Conservation (phyloP, 2,329 filamentous ascomycete genomes). For the Lachnellula hyalina region DNA sequence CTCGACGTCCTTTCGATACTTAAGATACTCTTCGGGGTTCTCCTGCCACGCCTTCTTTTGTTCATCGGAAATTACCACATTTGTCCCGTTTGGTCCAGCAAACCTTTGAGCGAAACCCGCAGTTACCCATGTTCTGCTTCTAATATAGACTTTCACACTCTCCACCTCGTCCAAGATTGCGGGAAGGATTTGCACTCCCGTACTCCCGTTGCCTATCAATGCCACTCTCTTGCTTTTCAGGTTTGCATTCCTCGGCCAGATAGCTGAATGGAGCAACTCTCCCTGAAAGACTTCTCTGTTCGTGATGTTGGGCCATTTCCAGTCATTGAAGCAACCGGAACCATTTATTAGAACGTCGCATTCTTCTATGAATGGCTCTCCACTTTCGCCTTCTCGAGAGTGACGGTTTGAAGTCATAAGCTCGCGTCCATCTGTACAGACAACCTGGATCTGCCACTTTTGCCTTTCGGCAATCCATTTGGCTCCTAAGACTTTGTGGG, state of each 20-base stretch:
- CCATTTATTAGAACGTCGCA: slow-evolving; percentile 58
- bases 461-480: slow-evolving; percentile 47
- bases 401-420: too few species aligned
- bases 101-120: slow-evolving; percentile 41
- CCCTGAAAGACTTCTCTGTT: slow-evolving; percentile 29
- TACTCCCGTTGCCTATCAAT: slow-evolving; percentile 47
- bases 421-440: too few species aligned
- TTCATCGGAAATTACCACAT: slow-evolving; percentile 32
- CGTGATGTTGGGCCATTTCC: slow-evolving; percentile 55
- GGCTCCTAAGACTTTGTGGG: slow-evolving; percentile 49
- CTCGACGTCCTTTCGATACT: slow-evolving; percentile 40
- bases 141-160: slow-evolving; percentile 32
- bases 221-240: slow-evolving; percentile 42
- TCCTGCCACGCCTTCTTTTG: slow-evolving; percentile 33
- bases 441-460: slow-evolving; percentile 44
- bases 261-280: too few species aligned
- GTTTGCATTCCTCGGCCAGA: slow-evolving; percentile 21
- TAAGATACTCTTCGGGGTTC: slow-evolving; percentile 34
- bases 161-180: slow-evolving; percentile 28
- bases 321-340: slow-evolving; percentile 61
- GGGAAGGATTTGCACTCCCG: slow-evolving; percentile 47
- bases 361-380: slow-evolving; percentile 37
- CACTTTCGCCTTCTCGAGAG: slow-evolving; percentile 28
- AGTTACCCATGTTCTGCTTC: slow-evolving; percentile 59
- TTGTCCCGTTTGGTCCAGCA: slow-evolving; percentile 9